Evolutionary conservation across 208 protist genomes (phyloP), one percentile per base, ranked within the genome.

Genomic region (Wallacemonas sp.): DNA sequence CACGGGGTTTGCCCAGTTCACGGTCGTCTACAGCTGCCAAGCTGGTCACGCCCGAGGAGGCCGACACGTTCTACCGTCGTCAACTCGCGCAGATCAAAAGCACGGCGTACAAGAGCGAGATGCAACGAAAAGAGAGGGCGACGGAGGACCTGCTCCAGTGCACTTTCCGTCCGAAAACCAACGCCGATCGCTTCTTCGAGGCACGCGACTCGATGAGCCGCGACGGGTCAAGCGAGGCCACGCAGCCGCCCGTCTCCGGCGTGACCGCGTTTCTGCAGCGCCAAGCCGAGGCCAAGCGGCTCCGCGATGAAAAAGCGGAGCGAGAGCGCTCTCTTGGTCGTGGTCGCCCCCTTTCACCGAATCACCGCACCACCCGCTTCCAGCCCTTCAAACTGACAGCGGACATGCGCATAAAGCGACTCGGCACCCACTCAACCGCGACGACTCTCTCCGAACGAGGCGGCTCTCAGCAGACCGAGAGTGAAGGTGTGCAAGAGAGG

Each of bases 151-250:
- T 88, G 47, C 64, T 74, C n/a, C 72, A 83, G n/a, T 95, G 89
- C 58, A 95, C 89, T 1, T 95, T 95, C 61, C 79, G 81, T 0
- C 89, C 89, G 0, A 69, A 68, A 36, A 94, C 88, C 0, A 81
- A 82, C 65, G 68, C 66, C 4, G 69, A 68, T 45, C 41, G 27
- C 22, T 42, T 53, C 22, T 41, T 36, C 60, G 17, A n/a, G 11
- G 27, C 45, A 8, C 5, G 30, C 0, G 28, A 41, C 2, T 2
- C 45, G 22, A 19, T 42, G 2, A 26, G 60, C 11, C 15, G 5
- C 19, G 26, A 19, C 6, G 22, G 6, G 3, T 15, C 14, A 19
- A 11, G 17, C 12, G 45, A 31, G 9, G 69, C 33, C 17, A 31
- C 21, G n/a, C 17, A 17, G 26, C 54, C 54, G 27, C 44, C 73